These are phyloP conservation scores for Nemania diffusa DNA, from an alignment of 2,329 filamentous ascomycete genomes.

Conservation along the genomic window DNA sequence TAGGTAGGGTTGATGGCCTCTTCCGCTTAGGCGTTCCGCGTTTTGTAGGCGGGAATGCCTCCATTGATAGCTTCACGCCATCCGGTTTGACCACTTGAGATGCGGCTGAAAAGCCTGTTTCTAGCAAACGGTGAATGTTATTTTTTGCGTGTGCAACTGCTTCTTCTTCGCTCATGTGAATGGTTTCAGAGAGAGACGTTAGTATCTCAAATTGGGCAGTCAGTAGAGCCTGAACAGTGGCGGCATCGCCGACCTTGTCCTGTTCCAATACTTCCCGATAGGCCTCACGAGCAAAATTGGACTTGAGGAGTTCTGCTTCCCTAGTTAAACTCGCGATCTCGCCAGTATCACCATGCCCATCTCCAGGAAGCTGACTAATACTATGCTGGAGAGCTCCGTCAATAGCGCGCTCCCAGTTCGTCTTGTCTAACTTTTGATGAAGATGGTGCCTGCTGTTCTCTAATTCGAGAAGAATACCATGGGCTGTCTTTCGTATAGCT, in stretches of 20 bases:
- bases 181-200: conserved; percentile 81
- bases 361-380: conserved; percentile 79
- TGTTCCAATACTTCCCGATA: conserved; percentile 82
- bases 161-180: conserved; percentile 83
- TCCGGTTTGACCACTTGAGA: conserved; percentile 93
- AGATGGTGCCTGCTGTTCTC: conserved; percentile 92
- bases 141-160: conserved; percentile 82
- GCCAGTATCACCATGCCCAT: conserved; percentile 68
- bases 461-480: conserved; percentile 87
- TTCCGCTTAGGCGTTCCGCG: conserved; percentile 82
- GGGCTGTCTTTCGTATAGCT: conserved; percentile 86
- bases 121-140: conserved; percentile 80
- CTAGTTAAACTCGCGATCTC: conserved; percentile 79
- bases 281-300: conserved; percentile 82
- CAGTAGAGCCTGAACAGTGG: conserved; percentile 82
- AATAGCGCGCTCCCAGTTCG: conserved; percentile 86
- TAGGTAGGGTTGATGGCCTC: conserved; percentile 57
- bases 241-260: conserved; percentile 82
- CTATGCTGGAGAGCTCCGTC: conserved; percentile 90
- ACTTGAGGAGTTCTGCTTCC: conserved; percentile 87
- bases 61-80: conserved; percentile 68
- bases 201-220: conserved; percentile 94
- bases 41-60: conserved; percentile 76
- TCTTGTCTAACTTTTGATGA: conserved; percentile 82
- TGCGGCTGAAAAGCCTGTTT: conserved; percentile 77